Percentiles rank a stretch among this genome's conserved stretches.
phyloP scores from a whole-genome alignment of 306 rosid genomes.

The Trichosanthes cucumerina region DNA sequence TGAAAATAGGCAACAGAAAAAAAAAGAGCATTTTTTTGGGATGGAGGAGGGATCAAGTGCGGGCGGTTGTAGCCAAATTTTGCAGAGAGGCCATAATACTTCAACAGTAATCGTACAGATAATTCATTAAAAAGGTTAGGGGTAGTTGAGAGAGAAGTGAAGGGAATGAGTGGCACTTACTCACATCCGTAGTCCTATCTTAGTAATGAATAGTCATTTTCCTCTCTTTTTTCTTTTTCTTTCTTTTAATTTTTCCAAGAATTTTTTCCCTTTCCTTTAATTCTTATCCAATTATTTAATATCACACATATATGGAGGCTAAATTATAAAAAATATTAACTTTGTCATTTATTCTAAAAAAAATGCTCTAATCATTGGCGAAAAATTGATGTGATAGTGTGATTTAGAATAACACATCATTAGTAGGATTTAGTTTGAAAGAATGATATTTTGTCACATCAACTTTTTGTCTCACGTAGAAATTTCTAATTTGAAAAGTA shows the following conservation, averaged over 20 bases:
- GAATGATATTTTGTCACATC: no score
- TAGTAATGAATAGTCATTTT: not conserved
- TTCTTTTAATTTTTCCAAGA: not conserved
- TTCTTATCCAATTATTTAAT: not conserved
- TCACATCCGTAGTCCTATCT: slow-evolving; percentile 5
- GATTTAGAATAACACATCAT: no score
- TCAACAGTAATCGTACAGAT: slow-evolving; percentile 2
- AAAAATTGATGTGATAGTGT: no score
- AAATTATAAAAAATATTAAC: no score
- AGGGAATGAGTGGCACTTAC: slow-evolving; percentile 2
- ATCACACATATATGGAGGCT: not conserved
- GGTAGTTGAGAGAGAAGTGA: not conserved
- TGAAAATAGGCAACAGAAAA: not conserved
- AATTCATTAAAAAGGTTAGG: slow-evolving; percentile 3
- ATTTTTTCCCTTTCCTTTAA: not conserved
- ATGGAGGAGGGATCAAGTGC: not conserved
- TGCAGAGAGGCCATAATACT: slow-evolving; percentile 4
- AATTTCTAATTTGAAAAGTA: no score
- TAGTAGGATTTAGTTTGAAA: no score
- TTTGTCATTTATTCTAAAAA: no score
- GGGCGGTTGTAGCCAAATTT: not conserved
- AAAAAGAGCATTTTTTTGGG: not conserved
- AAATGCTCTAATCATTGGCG: no score
- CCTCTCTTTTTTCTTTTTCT: not conserved
- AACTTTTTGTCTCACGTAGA: no score